Evolutionary conservation across 345 rosid species (phyloP).

Genomic region (Populus alba): DNA sequence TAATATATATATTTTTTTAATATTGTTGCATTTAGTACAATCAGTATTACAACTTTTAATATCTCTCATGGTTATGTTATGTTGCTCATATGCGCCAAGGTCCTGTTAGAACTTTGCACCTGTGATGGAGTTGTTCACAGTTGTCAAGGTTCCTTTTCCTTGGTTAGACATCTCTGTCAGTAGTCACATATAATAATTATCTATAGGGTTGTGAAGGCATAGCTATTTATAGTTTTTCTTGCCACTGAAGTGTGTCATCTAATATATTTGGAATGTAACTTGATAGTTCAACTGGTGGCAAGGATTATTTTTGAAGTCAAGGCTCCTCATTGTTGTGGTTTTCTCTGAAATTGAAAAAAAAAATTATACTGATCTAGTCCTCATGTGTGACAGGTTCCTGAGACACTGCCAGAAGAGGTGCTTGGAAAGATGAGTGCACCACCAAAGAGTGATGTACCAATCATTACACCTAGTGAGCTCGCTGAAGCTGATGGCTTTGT

Average conservation of each 20-base stretch:
- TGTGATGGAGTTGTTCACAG: not conserved
- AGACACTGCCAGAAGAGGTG: constrained; percentile 77
- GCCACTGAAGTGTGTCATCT: not conserved
- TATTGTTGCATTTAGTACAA: not conserved
- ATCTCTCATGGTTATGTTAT: not conserved
- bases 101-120: not conserved
- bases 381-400: constrained; percentile 57
- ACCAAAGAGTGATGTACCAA: constrained; percentile 77
- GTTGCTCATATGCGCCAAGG: not conserved
- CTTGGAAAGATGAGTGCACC: constrained; percentile 89
- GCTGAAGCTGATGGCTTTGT: constrained; percentile 92
- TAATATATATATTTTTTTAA: not conserved
- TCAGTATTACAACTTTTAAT: not conserved
- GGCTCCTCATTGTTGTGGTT: not conserved
- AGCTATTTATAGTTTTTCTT: not conserved
- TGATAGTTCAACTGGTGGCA: not conserved
- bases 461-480: constrained; percentile 66
- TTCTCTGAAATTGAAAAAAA: not conserved
- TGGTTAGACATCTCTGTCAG: not conserved
- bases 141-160: not conserved
- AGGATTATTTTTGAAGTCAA: not conserved
- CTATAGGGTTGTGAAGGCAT: not conserved
- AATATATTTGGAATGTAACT: too few species aligned
- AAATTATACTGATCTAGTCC: not conserved
- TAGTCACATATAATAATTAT: not conserved